Evolutionary conservation across 2,329 filamentous ascomycete genomes (phyloP), one percentile per base, ranked within the genome.

Genomic region (Pestalotiopsis sp.): DNA sequence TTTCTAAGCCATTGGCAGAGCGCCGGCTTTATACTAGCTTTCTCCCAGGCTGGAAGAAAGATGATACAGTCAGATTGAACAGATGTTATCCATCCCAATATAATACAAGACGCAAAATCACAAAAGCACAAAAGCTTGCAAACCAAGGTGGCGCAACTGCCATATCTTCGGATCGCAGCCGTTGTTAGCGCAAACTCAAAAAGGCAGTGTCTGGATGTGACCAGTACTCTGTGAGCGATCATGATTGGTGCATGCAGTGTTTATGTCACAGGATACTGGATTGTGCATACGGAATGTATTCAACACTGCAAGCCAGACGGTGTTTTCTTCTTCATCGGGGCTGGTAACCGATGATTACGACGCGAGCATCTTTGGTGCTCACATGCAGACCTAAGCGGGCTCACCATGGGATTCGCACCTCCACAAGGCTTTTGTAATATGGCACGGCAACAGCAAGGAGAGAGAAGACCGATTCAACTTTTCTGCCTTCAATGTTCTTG

Each of bases 101-200:
- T n/a, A 52, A 23, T 12, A n/a, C 17, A 20, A 20, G 2, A n/a
- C n/a, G 17, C 17, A 52, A 52, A n/a, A n/a, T 14, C 59, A 39
- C 4, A 14, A 27, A 62, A 36, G 14, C 14, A 39, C 11, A 14
- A 27, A 41, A 36, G 14, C 14, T 39, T 14, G 31, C n/a, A 27
- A 41, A 20, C n/a, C 11, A 41, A 36, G 2, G 31, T 39, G 59
- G 14, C 59, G 59, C 59, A 39, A 13, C 31, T 62, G 25, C 59
- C 59, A 62, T n/a, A 27, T 62, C 31, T 39, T 62, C 59, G 59
- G 59, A 38, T 39, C 59, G n/a, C 36, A n/a, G 59, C 59, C 59
- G 59, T 62, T 62, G 59, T 20, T 62, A 62, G 59, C 31, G 59
- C 27, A 20, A 62, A 62, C 59, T 36, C 59, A 62, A 62, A 38